Conservation (phyloP, 306 rosid genomes). For the Castanea crenata region DNA sequence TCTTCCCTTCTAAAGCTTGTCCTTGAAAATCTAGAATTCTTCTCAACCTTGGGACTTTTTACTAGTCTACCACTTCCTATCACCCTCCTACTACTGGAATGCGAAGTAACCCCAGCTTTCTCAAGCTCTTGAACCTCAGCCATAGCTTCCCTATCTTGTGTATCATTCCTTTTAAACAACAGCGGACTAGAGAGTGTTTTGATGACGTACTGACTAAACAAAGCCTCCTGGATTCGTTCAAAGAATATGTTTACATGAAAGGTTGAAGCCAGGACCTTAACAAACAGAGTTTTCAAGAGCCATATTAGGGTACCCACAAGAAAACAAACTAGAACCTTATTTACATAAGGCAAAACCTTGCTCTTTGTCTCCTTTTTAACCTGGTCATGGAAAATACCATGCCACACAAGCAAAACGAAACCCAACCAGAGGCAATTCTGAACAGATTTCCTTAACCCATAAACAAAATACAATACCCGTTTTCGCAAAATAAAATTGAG, state of each 20-base stretch:
- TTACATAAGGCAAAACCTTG: conserved; percentile 29
- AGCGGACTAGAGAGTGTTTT: conserved; percentile 36
- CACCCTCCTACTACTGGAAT: conserved; percentile 16
- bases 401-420: conserved; percentile 40
- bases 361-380: conserved; percentile 23
- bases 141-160: conserved; percentile 6
- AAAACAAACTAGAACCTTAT: conserved; percentile 34
- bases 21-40: conserved; percentile 15
- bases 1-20: conserved; percentile 13
- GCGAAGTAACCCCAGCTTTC: conserved; percentile 20
- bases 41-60: conserved; percentile 13
- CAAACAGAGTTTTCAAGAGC: conserved; percentile 38
- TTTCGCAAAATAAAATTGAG: conserved; percentile 33
- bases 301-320: conserved; percentile 26
- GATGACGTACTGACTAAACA: conserved; percentile 36
- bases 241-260: conserved; percentile 43
- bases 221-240: conserved; percentile 38
- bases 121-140: conserved; percentile 23
- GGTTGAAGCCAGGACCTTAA: conserved; percentile 38
- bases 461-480: conserved; percentile 40
- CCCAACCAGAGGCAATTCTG: conserved; percentile 42
- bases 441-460: conserved; percentile 37
- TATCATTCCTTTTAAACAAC: background rate
- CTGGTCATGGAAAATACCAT: conserved; percentile 23
- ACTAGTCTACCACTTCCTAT: conserved; percentile 2